Conservation (phyloP, 352 stramenopile species). For the Peronospora tabacina region DNA sequence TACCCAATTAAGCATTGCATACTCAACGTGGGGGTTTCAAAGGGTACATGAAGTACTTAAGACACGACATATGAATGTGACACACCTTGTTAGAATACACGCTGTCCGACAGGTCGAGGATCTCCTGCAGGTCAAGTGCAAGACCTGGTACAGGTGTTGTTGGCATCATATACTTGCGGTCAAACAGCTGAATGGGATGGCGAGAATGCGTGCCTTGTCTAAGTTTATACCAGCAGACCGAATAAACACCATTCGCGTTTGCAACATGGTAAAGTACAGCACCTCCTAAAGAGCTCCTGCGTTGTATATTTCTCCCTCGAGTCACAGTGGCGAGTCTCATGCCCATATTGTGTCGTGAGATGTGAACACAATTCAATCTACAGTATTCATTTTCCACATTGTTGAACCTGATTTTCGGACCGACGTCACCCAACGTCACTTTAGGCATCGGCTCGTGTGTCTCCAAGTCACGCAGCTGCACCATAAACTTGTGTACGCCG, state of each 20-base stretch:
- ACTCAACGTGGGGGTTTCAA: too few relatives aligned
- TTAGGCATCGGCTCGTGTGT: conserved; percentile 45
- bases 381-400: conserved; percentile 67
- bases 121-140: too few relatives aligned
- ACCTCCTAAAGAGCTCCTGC: conserved; percentile 38
- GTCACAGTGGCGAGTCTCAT: conserved; percentile 55
- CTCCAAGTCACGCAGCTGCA: conserved; percentile 89
- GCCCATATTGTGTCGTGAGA: conserved; percentile 58
- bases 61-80: too few relatives aligned
- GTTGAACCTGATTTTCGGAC: conserved; percentile 67
- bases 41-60: too few relatives aligned
- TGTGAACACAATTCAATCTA: conserved; percentile 28
- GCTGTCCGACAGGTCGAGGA: too few relatives aligned
- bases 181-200: conserved; percentile 91
- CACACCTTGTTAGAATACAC: too few relatives aligned
- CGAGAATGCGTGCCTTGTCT: conserved; percentile 87
- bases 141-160: too few relatives aligned
- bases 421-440: conserved; percentile 57
- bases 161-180: conserved; percentile 75
- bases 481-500: conserved; percentile 95
- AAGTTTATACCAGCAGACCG: conserved; percentile 44
- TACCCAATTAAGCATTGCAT: too few relatives aligned
- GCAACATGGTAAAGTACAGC: conserved; percentile 79
- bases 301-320: conserved; percentile 50
- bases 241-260: conserved; percentile 64